Evolutionary conservation across 352 stramenopile genomes (phyloP).

Genomic region (Peronospora tabacina): DNA sequence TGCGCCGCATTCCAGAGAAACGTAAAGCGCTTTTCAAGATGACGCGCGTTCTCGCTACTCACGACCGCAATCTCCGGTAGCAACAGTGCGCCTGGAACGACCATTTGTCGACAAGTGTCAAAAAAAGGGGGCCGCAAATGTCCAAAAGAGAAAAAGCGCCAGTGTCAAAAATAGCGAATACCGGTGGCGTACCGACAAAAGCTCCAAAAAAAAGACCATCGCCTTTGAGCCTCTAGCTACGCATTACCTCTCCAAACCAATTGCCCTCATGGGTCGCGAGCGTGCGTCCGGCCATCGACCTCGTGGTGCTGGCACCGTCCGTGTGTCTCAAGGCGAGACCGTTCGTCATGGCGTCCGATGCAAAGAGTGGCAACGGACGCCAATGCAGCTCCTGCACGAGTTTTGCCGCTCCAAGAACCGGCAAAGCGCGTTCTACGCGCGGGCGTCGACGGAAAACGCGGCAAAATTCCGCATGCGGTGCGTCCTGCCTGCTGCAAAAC

Average conservation of each 20-base stretch:
- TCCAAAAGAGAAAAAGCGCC: too few relatives aligned
- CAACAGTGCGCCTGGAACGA: slow-evolving; percentile 11
- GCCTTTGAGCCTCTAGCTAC: too few relatives aligned
- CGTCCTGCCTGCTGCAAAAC: slow-evolving; percentile 91
- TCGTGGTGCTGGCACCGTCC: slow-evolving; percentile 84
- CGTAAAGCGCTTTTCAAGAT: slow-evolving; percentile 57
- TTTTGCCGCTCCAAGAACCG: slow-evolving; percentile 91
- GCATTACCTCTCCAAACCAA: too few relatives aligned
- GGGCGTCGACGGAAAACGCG: slow-evolving; percentile 33
- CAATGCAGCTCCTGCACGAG: slow-evolving; percentile 90
- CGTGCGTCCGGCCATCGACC: slow-evolving; percentile 65
- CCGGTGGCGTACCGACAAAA: too few relatives aligned
- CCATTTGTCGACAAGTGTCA: background rate
- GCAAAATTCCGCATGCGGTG: slow-evolving; percentile 47
- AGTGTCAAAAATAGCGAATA: too few relatives aligned
- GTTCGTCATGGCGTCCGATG: slow-evolving; percentile 80
- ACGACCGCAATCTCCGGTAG: slow-evolving; percentile 39
- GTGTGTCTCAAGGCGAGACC: slow-evolving; percentile 70
- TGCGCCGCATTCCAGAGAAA: slow-evolving; percentile 66
- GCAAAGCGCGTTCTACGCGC: slow-evolving; percentile 58
- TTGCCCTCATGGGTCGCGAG: slow-evolving; percentile 14
- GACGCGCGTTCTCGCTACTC: slow-evolving; percentile 31
- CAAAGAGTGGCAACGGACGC: slow-evolving; percentile 92
- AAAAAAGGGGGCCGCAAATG: too few relatives aligned
- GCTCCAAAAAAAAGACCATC: too few relatives aligned